Percentiles rank a stretch among this genome's conserved stretches.
These are phyloP conservation scores for Podospora fimiseda DNA, from an alignment of 495 filamentous ascomycete species.

Conservation along the genomic window DNA sequence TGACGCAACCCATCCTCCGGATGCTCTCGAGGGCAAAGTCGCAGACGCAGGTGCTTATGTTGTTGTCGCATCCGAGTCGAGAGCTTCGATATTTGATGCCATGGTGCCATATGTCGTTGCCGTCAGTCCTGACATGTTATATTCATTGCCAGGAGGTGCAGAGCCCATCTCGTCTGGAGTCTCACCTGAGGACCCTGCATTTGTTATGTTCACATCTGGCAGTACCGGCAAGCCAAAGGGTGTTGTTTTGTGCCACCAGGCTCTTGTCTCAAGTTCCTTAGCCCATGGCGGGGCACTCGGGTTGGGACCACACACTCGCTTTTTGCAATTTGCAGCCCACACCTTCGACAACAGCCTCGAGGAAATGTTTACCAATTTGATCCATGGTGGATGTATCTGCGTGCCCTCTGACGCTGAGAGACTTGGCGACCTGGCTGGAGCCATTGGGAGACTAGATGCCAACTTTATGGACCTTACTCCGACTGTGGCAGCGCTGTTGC, in stretches of 20 bases:
- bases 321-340: slow-evolving; percentile 54
- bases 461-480: slow-evolving; percentile 24
- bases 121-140: slow-evolving; percentile 3
- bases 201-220: slow-evolving; percentile 34
- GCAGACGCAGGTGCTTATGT: slow-evolving; percentile 13
- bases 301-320: slow-evolving; percentile 33
- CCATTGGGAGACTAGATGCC: slow-evolving; percentile 13
- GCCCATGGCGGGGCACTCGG: slow-evolving; percentile 32
- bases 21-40: slow-evolving; percentile 34
- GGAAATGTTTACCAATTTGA: slow-evolving; percentile 53
- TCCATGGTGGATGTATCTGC: slow-evolving; percentile 30
- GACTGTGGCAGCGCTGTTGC: slow-evolving; percentile 17
- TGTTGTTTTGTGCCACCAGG: slow-evolving; percentile 44
- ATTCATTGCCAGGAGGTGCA: not conserved
- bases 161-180: not conserved
- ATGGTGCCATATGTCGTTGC: slow-evolving; percentile 18
- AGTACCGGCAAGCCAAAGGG: slow-evolving; percentile 33
- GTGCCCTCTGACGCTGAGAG: slow-evolving; percentile 25
- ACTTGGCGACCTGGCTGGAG: slow-evolving; percentile 8
- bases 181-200: slow-evolving; percentile 34
- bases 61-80: slow-evolving; percentile 29
- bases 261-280: slow-evolving; percentile 31
- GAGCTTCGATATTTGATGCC: slow-evolving; percentile 12
- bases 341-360: slow-evolving; percentile 53
- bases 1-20: slow-evolving; percentile 49